Evolutionary conservation across 257 asterid species (phyloP), one percentile per base, ranked within the genome.

Genomic region (Plantago elongata): DNA sequence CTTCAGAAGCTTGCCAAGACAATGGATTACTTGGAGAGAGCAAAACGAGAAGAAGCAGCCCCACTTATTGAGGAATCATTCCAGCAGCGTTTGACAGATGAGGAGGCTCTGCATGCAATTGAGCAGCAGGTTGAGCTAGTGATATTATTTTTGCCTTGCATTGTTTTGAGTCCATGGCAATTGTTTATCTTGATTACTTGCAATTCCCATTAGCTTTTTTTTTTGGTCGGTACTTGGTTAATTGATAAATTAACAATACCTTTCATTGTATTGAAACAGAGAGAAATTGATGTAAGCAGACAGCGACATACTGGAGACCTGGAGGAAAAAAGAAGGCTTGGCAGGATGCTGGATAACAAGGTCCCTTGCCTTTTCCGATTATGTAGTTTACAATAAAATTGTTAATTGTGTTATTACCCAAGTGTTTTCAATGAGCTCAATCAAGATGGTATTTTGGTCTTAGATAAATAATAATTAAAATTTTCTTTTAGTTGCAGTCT

Each of bases 11-110:
- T 84, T 57, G 95, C 75, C 61, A 88, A 88, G 72, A 84, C 88
- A 51, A 88, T 91, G 98, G 96, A 91, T 75, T 71, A 84, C 74
- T 61, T 88, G 77, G 98, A 88, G 82, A 82, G 98, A 76, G 98
- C 98, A n/a, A 91, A 83, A 79, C 72, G 96, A 64, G 96, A 88
- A 75, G 96, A 88, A 80, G 87, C 94, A 9, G 85, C 95, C 14
- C 84, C 90, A 45, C 85, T 87, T 61, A 77, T 87, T 65, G 88
- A 82, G 55, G 85, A 90, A 63, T 81, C 83, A 30, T 84, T 74
- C 69, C 78, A 84, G 75, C 73, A 55, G 45, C 94, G 87, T 57
- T 68, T 88, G 57, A 83, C 73, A 12, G 92, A 86, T 52, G 98
- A 91, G 68, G 82, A 79, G 38, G 78, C 77, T 47, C 80, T 81